Evolutionary conservation across 345 rosid genomes (phyloP), one percentile per base, ranked within the genome.

Genomic region (Camelina sativa): DNA sequence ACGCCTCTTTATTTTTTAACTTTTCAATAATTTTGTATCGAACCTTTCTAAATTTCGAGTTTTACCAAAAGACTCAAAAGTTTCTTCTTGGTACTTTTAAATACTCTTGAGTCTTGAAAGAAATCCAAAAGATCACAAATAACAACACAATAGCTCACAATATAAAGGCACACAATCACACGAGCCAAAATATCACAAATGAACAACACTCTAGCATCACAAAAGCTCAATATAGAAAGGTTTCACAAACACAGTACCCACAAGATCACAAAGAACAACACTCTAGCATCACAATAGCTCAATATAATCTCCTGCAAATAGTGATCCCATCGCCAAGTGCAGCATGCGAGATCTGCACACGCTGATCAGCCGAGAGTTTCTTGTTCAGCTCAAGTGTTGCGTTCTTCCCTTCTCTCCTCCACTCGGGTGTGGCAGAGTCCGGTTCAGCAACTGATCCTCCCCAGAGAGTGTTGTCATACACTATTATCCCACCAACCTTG

Each of bases 381-480:
- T 80, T n/a, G 79, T 84, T 86, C 19, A 86, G 70, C 69, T 86
- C 86, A 11, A 77, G 55, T 0, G 74, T 78, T 32, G 53, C 59
- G 7, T 67, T 68, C 54, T 69, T 75, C 23, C 13, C 40, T 6
- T 4, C 28, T 59, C 38, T 73, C 25, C 50, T 15, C 9, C 0
- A 2, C 55, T 85, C 81, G 0, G 84, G 76, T 0, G 64, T 68
- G 28, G 40, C 64, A 2, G 70, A 80, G 15, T 85, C 85, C 1
- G 82, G 72, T 69, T 40, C 65, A 8, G 73, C 85, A 4, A 85
- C 93, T 10, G 80, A 13, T 34, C 89, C 96, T 51, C 64, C 61
- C 87, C 86, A 84, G 2, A 83, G 82, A 4, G 91, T 88, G 60
- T 88, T 86, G 72, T 88, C 90, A 59, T 86, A 86, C 11, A 77